Evolutionary conservation across 2,329 filamentous ascomycete genomes (phyloP).

Genomic region (Microsporum ferrugineum): DNA sequence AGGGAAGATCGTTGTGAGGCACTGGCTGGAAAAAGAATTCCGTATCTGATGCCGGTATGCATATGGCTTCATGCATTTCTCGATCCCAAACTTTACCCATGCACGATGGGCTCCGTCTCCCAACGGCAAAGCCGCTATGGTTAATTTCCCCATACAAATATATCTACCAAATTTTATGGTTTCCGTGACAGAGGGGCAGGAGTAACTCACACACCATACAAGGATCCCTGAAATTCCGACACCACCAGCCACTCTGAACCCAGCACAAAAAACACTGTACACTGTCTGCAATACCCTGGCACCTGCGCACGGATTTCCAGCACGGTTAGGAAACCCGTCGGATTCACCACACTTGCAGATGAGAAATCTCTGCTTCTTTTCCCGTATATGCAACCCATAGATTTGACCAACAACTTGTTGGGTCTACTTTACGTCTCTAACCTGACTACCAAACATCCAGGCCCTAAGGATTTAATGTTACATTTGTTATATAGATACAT

Average conservation of each 20-base stretch:
- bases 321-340: neutral
- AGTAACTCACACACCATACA: neutral
- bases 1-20: slow-evolving; percentile 63
- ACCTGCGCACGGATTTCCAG: neutral
- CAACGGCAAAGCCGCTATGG: neutral
- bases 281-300: neutral
- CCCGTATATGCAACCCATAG: neutral
- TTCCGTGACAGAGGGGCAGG: neutral
- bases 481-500: neutral
- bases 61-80: neutral
- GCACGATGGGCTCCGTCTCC: neutral
- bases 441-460: neutral
- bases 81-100: neutral
- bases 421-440: neutral
- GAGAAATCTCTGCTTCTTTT: neutral
- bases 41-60: neutral
- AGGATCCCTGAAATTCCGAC: neutral
- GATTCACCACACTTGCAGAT: neutral
- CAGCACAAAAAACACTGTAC: neutral
- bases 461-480: neutral
- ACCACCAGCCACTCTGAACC: neutral
- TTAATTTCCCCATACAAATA: neutral
- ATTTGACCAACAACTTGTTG: neutral
- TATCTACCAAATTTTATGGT: no score
- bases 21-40: slow-evolving; percentile 73